These are phyloP conservation scores for Boletellus emodensis DNA, from an alignment of 768 basidiomycete species.

Conservation along the genomic window DNA sequence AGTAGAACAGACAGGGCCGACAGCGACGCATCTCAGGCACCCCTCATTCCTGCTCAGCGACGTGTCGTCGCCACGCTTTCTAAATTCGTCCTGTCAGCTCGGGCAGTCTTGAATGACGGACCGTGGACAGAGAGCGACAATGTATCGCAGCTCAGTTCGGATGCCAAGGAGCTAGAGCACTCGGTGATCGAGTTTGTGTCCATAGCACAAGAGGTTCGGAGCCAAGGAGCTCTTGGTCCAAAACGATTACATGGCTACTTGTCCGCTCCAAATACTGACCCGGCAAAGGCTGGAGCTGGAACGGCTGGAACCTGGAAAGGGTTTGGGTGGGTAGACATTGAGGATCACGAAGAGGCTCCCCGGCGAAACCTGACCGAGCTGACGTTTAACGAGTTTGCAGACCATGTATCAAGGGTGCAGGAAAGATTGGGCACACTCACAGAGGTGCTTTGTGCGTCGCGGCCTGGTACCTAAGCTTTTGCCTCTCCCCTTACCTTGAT, in stretches of 20 bases:
- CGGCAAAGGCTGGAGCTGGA: conserved; percentile 47
- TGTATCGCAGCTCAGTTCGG: conserved; percentile 54
- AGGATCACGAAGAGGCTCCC: conserved; percentile 32
- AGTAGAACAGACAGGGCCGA: conserved; percentile 23
- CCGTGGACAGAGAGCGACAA: conserved; percentile 22
- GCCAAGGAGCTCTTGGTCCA: conserved; percentile 22
- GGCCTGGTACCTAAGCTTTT: conserved; percentile 16
- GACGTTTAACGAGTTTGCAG: conserved; percentile 34
- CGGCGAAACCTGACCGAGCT: conserved; percentile 24
- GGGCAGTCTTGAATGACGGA: conserved; percentile 60
- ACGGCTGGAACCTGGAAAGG: conserved; percentile 51
- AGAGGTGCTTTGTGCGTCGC: conserved; percentile 16
- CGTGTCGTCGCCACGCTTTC: conserved; percentile 85
- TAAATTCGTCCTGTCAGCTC: conserved; percentile 80
- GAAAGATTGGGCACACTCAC: conserved; percentile 23
- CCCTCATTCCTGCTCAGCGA: conserved; percentile 72
- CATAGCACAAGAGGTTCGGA: conserved; percentile 49
- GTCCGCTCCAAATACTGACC: conserved; percentile 34
- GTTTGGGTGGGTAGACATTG: conserved; percentile 45
- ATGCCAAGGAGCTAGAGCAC: conserved; percentile 69
- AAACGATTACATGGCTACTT: conserved; percentile 39
- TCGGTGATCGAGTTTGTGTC: conserved; percentile 63
- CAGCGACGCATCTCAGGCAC: conserved; percentile 43
- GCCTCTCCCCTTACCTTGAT: background rate
- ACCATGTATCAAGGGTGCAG: conserved; percentile 24